Evolutionary conservation across 495 filamentous ascomycete species (phyloP), one percentile per base, ranked within the genome.

Genomic region (Cercophora scortea): DNA sequence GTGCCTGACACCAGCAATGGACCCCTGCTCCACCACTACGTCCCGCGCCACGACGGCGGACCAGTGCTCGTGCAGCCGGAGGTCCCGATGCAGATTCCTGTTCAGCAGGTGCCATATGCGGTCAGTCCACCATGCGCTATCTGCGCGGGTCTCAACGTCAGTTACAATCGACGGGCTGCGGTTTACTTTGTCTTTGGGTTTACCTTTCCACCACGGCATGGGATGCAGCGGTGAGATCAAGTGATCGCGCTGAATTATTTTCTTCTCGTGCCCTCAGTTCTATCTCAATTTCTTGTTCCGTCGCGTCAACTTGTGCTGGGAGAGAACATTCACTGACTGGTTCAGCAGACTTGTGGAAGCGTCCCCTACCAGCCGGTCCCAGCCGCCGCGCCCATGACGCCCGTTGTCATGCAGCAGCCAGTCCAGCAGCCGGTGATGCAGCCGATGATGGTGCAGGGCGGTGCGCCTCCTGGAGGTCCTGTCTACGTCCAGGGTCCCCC

Each of bases 1-100:
- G 70, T 73, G 15, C 68, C 69, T 32, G 69, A 71, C 32, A 76
- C 75, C 17, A 68, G 65, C 32, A 59, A 62, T 50, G 77, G 75
- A 1, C 64, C 71, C 6, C 69, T 71, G 40, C 42, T 63, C 11
- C 70, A 79, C 44, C 68, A 60, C 16, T 79, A 76, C 46, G 65
- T 71, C 18, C 75, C 75, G 16, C 70, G 74, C 6, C 57, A 59
- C 15, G 76, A 79, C 45, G 38, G 48, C 16, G 15, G 38, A 2
- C 38, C 38, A 3, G 38, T 11, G 2, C 5, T 25, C 5, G 25
- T 25, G 25, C 25, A 25, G 25, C 25, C 2, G 25, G 25, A 25
- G 25, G 5, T 25, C 25, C 25, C 25, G 5, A 25, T 25, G 25
- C 25, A 25, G 25, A 5, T 25, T 25, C 25, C 25, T 40, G 38